A percentile compares a stretch with the other conserved stretches of the same genome.
Conservation (phyloP, 2,329 filamentous ascomycete species). For the Fusarium devonianum region DNA sequence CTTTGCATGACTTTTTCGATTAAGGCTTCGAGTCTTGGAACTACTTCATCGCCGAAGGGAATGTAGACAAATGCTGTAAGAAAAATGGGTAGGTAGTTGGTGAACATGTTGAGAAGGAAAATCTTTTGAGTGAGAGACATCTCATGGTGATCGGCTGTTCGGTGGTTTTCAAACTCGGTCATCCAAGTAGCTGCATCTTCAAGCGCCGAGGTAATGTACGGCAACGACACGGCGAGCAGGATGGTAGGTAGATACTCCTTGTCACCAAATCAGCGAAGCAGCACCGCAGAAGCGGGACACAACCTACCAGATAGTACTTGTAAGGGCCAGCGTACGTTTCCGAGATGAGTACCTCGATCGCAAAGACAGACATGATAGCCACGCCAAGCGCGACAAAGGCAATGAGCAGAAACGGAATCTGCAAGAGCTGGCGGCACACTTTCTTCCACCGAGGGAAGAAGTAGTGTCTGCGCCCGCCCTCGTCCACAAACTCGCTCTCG, state of each 20-base stretch:
- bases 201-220: conserved; percentile 68
- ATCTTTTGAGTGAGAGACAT: conserved; percentile 76
- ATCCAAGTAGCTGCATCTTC: conserved; percentile 68
- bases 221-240: conserved; percentile 71
- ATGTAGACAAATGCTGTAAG: conserved; percentile 83
- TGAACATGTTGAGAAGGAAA: conserved; percentile 81
- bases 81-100: conserved; percentile 77
- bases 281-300: accelerated
- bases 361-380: conserved; percentile 74
- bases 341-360: conserved; percentile 76
- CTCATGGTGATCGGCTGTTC: conserved; percentile 73
- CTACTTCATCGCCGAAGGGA: conserved; percentile 72
- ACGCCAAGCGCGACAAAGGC: conserved; percentile 67
- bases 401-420: conserved; percentile 71
- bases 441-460: conserved; percentile 72
- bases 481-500: conserved; percentile 67
- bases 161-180: conserved; percentile 78
- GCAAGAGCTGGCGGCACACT: conserved; percentile 69
- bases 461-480: conserved; percentile 67
- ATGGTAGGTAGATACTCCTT: conserved; percentile 77
- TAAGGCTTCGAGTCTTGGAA: conserved; percentile 71
- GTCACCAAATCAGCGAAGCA: neutral
- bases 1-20: conserved; percentile 55
- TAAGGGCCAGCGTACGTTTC: conserved; percentile 76
- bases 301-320: conserved; percentile 67